A percentile compares a stretch with the other conserved stretches of the same genome.
Evolutionary conservation across 192 early-diverging fungal species (phyloP).

Genomic region (Phlyctochytrium planicorne): DNA sequence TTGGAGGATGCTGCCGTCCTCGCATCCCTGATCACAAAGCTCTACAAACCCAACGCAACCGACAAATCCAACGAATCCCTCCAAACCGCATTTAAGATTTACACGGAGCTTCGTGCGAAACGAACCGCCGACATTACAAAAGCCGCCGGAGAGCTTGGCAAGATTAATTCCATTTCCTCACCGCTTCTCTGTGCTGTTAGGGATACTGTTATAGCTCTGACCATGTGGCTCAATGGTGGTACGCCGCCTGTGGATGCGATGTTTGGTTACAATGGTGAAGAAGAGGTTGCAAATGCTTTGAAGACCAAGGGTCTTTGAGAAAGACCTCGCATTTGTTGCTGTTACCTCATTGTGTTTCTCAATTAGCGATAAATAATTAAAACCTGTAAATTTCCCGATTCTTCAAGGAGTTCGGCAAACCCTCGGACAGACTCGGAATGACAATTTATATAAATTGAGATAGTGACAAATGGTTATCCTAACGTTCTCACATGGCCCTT

Average conservation of each 20-base stretch:
- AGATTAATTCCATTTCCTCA: conserved; percentile 7
- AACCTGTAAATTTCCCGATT: too few relatives aligned
- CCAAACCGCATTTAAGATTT: conserved; percentile 15
- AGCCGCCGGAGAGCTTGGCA: conserved; percentile 1
- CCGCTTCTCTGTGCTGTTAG: not conserved
- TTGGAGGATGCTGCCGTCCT: conserved; percentile 31
- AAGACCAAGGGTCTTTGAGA: too few relatives aligned
- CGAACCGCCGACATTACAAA: conserved; percentile 7
- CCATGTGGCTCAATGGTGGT: not conserved
- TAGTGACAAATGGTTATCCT: too few relatives aligned
- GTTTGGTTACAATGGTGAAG: conserved; percentile 9
- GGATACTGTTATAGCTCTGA: not conserved
- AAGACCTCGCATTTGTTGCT: too few relatives aligned
- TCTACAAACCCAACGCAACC: not conserved
- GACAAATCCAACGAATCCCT: not conserved
- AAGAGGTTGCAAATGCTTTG: conserved; percentile 16
- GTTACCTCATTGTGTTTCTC: too few relatives aligned
- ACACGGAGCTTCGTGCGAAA: conserved; percentile 13
- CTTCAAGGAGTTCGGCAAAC: too few relatives aligned
- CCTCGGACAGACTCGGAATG: too few relatives aligned
- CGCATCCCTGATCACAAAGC: conserved; percentile 9
- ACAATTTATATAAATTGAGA: too few relatives aligned
- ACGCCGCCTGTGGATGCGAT: not conserved
- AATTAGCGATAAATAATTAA: too few relatives aligned
- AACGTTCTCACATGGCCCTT: too few relatives aligned